Evolutionary conservation across 305 asterid species (phyloP), one percentile per base, ranked within the genome.

Genomic region (Ajuga reptans): DNA sequence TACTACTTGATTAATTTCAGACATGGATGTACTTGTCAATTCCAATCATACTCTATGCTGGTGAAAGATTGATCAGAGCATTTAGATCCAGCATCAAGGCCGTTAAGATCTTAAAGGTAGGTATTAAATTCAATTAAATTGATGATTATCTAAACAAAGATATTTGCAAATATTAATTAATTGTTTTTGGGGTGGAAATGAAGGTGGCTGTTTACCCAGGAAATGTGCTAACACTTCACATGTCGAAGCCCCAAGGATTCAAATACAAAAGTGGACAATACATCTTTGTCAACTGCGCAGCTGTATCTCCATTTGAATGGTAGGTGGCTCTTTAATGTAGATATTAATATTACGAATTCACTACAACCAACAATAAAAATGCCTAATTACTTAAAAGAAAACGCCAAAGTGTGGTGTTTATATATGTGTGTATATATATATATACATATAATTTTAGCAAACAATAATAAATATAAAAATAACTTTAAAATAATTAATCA

Each of bases 241-340:
- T 87, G 96, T 85, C 95, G 27, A 89, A 86, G 78, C 96, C 96
- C 0, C 96, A 89, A 73, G 96, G 95, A 31, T 89, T 87, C 79
- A 87, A 80, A 78, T 89, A 89, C 76, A 87, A 86, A 76, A 89
- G 96, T 77, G 96, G 96, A 4, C 96, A 89, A 64, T 89, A 89
- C 78, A 86, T 89, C 43, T 87, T 87, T 49, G 95, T 89, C 82
- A 89, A 89, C 67, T 89, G 96, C 47, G 90, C 96, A 2, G 95
- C 95, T 9, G 95, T 89, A 58, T 89, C 96, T 10, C 95, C 95
- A 15, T 89, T 89, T 42, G 95, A 89, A 68, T 89, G 96, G 96
- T 89, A 63, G 71, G 81, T 59, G 51, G 8, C 50, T 27, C 31
- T 27, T 27, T 27, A 27, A 50, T n/a, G n/a, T n/a, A n/a, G n/a